Conservation (phyloP, 306 rosid species). For the Gastrolobium bilobum region DNA sequence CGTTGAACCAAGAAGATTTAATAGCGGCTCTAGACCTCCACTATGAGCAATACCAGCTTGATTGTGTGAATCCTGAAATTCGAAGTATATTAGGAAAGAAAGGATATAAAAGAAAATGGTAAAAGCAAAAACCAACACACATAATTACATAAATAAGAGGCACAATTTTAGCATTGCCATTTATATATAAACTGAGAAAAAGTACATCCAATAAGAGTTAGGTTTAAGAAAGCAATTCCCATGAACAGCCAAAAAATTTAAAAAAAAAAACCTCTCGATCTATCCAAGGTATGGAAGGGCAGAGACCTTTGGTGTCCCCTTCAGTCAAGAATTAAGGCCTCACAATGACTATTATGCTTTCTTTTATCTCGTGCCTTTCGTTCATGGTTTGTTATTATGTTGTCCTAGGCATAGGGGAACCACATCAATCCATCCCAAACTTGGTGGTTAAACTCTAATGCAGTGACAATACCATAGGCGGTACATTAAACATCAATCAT, state of each 20-base stretch:
- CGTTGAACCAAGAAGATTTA: conserved; percentile 66
- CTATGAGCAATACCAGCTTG: conserved; percentile 93
- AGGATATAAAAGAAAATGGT: neutral
- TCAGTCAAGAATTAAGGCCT: too few species aligned
- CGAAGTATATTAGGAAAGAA: conserved; percentile 10
- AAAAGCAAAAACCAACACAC: neutral
- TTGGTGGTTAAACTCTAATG: neutral
- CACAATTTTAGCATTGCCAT: neutral
- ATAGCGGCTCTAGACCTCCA: conserved; percentile 83
- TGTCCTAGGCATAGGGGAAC: too few species aligned
- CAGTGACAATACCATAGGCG: neutral
- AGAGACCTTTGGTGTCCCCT: too few species aligned
- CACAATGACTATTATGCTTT: too few species aligned
- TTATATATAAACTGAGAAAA: neutral
- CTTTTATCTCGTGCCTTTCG: too few species aligned
- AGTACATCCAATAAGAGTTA: neutral
- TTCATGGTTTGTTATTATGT: too few species aligned
- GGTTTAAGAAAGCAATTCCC: neutral
- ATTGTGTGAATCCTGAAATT: conserved; percentile 80
- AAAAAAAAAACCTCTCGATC: too few species aligned
- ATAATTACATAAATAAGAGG: neutral
- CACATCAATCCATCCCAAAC: too few species aligned
- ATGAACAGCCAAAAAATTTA: neutral
- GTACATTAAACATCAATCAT: neutral
- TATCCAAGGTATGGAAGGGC: too few species aligned